Percentiles rank a stretch among this genome's conserved stretches.
Conservation (phyloP, 129 eudicot genomes). For the Flaveria trinervia region DNA sequence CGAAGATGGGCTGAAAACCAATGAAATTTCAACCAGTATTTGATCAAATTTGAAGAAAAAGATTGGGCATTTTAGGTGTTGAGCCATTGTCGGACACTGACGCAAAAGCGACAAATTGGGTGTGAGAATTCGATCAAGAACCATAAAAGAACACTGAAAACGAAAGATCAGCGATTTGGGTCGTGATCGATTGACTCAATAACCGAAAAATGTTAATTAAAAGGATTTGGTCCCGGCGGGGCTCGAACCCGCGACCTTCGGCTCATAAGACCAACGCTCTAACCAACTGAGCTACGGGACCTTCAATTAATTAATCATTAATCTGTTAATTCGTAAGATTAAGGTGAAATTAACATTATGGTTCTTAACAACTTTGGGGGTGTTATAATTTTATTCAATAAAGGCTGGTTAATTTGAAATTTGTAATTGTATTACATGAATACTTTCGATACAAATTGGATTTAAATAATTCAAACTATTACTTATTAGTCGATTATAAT, state of each 20-base stretch:
- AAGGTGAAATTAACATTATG: background rate
- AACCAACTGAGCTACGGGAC: slow-evolving; percentile 99
- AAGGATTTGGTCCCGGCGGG: slow-evolving; percentile 76
- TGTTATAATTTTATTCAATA: no score
- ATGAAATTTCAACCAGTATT: slow-evolving; percentile 4
- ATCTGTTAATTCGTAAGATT: background rate
- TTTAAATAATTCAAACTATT: no score
- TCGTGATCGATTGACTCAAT: background rate
- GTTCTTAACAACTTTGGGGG: no score
- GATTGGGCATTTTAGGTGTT: slow-evolving; percentile 24
- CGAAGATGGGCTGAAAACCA: background rate
- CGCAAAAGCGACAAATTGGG: slow-evolving; percentile 27
- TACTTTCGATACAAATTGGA: no score
- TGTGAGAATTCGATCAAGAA: slow-evolving; percentile 8
- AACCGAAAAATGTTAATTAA: background rate
- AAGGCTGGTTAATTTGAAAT: no score
- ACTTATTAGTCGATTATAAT: no score
- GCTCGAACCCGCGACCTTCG: slow-evolving; percentile 99
- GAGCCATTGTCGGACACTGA: slow-evolving; percentile 25
- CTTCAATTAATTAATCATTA: background rate
- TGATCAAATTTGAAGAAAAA: background rate
- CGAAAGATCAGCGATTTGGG: background rate
- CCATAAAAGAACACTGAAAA: slow-evolving; percentile 11
- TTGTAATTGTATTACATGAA: no score
- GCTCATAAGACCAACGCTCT: slow-evolving; percentile 99